Base-by-base conservation (phyloP, 495 filamentous ascomycete genomes). In the Neurospora sp. region DNA sequence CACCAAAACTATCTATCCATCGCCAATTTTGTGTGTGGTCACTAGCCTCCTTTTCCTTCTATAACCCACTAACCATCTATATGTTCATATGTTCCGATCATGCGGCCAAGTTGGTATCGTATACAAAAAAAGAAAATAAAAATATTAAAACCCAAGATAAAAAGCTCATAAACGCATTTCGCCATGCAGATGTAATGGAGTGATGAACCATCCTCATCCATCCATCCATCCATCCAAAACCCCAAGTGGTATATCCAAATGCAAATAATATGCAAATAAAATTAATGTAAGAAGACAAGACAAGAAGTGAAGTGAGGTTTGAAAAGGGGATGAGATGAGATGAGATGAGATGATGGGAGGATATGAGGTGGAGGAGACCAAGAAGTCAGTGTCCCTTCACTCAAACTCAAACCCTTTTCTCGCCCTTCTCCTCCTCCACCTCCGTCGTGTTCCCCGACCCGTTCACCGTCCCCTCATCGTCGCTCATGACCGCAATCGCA, bases 391-490 rank as follows among this genome's bases (percentile, higher is more conserved):
- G 14, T 8, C 5, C 10, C n/a, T 72, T 12, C 46, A 71, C 31
- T 27, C 8, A 27, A 70, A 70, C 39, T 18, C 14, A 38, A 39
- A 61, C 40, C 27, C 70, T 48, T 42, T 59, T 71, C 70, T 76
- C 79, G 8, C 48, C 22, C 42, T 73, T 65, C 46, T 73, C 71
- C 41, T 69, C 71, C 42, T 71, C 59, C 69, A 71, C 70, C 12
- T 71, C 69, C 70, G 53, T 61, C 12, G 53, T 35, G 14, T 31
- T 31, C 14, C 53, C 53, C 27, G 27, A 61, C 20, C 48, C 71
- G 7, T 71, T 46, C 35, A 73, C 53, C 35, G 76, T 76, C 31
- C 70, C 73, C 74, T 79, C 77, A 44, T 76, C 73, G 42, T 77
- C 77, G n/a, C 75, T 77, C 44, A 73, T 59, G 70, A 74, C 72